These are phyloP conservation scores for Cryptococcus floricola DNA, from an alignment of 1,284 basidiomycete genomes.

Conservation along the genomic window DNA sequence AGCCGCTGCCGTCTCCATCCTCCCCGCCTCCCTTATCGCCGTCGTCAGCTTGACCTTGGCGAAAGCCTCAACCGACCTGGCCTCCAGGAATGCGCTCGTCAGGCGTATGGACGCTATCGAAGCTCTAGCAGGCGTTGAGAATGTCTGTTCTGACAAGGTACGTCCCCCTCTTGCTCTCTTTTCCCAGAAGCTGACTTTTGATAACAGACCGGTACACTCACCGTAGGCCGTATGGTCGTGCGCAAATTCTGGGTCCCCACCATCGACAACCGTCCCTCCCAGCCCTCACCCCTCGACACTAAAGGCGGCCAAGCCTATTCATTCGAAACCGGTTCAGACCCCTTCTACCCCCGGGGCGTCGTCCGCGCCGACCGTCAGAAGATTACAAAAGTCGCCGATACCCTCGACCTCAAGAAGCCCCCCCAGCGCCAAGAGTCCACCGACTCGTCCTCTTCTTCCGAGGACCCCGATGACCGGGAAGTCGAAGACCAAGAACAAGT, in stretches of 20 bases:
- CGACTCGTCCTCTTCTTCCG: conserved; percentile 12
- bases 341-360: conserved; percentile 51
- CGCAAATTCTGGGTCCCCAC: conserved; percentile 58
- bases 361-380: conserved; percentile 24
- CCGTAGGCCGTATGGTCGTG: conserved; percentile 56
- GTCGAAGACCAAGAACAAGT: conserved; percentile 30
- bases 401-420: conserved; percentile 22
- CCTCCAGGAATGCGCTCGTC: conserved; percentile 53
- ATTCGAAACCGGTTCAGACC: conserved; percentile 48
- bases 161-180: too few species aligned
- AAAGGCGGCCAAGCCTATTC: conserved; percentile 44
- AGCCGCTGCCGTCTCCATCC: conserved; percentile 56
- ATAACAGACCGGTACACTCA: conserved; percentile 58
- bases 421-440: conserved; percentile 6
- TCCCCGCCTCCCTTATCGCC: conserved; percentile 54
- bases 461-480: conserved; percentile 26
- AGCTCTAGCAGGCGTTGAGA: conserved; percentile 59
- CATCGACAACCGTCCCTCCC: conserved; percentile 23
- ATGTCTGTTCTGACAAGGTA: conserved; percentile 60
- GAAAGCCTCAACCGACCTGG: conserved; percentile 48
- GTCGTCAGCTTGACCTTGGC: conserved; percentile 50
- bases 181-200: background rate
- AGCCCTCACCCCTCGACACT: conserved; percentile 30
- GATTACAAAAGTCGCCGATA: conserved; percentile 15
- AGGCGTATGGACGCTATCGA: conserved; percentile 55